Evolutionary conservation across 192 early-diverging fungal species (phyloP).

Genomic region (Rhizophagus prolifer): DNA sequence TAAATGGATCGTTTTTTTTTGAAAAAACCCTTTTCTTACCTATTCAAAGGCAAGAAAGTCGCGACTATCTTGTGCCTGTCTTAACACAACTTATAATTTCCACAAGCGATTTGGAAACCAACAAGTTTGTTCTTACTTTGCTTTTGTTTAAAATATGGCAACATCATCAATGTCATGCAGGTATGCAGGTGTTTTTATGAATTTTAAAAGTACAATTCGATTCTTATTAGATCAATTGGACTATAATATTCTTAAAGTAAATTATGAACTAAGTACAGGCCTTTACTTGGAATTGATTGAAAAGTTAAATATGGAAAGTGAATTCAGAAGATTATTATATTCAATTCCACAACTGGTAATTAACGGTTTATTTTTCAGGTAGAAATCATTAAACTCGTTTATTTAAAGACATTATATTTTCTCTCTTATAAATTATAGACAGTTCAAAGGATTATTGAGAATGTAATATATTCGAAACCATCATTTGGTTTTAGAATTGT

Average conservation of each 20-base stretch:
- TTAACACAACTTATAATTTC: neutral
- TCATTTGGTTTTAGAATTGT: neutral
- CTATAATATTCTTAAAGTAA: neutral
- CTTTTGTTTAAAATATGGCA: slow-evolving; percentile 8
- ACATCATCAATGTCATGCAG: neutral
- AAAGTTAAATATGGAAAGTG: slow-evolving; percentile 3
- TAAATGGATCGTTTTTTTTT: neutral
- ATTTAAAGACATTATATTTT: neutral
- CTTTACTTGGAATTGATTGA: neutral
- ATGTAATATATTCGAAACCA: neutral
- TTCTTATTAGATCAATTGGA: neutral
- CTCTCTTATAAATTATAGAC: neutral
- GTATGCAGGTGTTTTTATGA: neutral
- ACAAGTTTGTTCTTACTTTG: neutral
- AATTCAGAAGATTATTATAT: neutral
- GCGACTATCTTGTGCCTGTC: neutral
- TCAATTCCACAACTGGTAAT: neutral
- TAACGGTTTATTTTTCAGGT: neutral
- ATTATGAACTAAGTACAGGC: neutral
- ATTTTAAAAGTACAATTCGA: neutral
- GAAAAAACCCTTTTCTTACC: neutral
- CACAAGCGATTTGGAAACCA: neutral
- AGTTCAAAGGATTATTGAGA: neutral
- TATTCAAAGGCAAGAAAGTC: neutral
- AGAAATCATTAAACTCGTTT: neutral